Evolutionary conservation across 495 filamentous ascomycete genomes (phyloP).

Genomic region (Ascodesmis nigricans): DNA sequence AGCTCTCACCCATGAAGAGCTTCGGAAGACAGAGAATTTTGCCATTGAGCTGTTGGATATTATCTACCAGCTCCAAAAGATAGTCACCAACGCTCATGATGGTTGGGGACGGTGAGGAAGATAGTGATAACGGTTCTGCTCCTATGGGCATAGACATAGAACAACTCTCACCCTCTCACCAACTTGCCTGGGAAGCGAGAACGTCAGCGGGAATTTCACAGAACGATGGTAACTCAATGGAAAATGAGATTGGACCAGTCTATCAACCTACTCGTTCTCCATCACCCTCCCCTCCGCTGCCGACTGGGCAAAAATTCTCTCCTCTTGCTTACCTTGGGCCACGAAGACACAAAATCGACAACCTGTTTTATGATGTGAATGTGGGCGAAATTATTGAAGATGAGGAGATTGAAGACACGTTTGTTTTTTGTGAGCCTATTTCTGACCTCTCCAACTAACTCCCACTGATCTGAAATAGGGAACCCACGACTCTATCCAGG

Average conservation of each 20-base stretch:
- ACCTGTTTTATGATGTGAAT: conserved; percentile 7
- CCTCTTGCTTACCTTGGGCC: conserved; percentile 1
- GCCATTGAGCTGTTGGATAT: no score
- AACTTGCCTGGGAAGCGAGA: no score
- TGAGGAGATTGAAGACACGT: background rate
- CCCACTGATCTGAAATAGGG: conserved; percentile 7
- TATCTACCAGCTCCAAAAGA: no score
- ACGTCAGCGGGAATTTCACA: no score
- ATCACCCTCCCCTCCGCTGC: no score
- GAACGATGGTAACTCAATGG: background rate
- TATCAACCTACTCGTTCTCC: background rate
- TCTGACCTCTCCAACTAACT: conserved; percentile 3
- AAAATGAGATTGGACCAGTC: background rate
- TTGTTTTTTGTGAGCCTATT: conserved; percentile 1
- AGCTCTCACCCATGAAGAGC: no score
- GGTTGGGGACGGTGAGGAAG: no score
- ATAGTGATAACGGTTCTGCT: no score
- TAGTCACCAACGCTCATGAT: no score
- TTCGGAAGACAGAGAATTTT: no score
- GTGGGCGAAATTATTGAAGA: conserved; percentile 3
- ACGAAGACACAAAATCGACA: conserved; percentile 2
- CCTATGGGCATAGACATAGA: no score
- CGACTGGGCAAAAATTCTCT: background rate
- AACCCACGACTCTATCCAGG: background rate
- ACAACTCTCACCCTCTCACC: no score